Conservation (phyloP, 768 basidiomycete species). For the Astraeus odoratus region DNA sequence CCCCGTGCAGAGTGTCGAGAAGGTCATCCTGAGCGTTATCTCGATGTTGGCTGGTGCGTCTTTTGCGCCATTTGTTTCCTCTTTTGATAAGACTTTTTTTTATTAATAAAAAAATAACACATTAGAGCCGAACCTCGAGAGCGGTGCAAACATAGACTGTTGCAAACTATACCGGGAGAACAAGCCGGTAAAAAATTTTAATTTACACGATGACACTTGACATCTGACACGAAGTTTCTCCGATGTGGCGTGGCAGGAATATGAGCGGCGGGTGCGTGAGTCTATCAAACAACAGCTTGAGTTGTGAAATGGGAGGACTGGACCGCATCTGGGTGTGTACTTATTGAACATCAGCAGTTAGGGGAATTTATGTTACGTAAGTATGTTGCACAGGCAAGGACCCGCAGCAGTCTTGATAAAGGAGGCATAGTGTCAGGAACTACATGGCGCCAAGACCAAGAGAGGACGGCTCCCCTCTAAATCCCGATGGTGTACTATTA, state of each 20-base stretch:
- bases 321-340: too few species aligned
- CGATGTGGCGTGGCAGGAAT: constrained; percentile 46
- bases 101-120: too few species aligned
- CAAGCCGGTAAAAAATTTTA: constrained; percentile 36
- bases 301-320: constrained; percentile 32
- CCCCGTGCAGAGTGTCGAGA: constrained; percentile 97
- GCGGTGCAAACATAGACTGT: constrained; percentile 94
- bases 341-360: not conserved
- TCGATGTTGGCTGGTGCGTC: constrained; percentile 89
- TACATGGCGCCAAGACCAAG: too few species aligned
- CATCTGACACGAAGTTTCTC: not conserved
- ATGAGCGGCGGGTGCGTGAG: constrained; percentile 78
- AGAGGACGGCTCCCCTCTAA: too few species aligned
- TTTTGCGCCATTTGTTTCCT: not conserved
- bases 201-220: not conserved
- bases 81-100: too few species aligned
- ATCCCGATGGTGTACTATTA: too few species aligned
- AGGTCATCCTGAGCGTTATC: constrained; percentile 92
- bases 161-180: constrained; percentile 96
- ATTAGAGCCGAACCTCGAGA: constrained; percentile 97
- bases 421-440: too few species aligned
- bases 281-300: constrained; percentile 85
- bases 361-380: too few species aligned
- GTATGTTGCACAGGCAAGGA: too few species aligned
- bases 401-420: too few species aligned